Conservation (phyloP, 2,329 filamentous ascomycete species). For the Lithohypha guttulata region DNA sequence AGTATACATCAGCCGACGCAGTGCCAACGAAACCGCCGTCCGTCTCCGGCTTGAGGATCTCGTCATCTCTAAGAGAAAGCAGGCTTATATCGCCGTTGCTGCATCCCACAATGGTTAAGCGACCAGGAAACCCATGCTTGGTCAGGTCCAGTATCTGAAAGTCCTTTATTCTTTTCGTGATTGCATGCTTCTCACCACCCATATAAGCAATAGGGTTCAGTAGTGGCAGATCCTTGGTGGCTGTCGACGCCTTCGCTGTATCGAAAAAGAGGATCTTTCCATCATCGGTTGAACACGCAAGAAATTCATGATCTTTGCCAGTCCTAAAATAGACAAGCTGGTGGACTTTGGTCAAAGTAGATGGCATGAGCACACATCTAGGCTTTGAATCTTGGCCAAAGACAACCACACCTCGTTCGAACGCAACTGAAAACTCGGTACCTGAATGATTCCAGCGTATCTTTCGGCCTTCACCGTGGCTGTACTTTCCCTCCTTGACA, state of each 20-base stretch:
- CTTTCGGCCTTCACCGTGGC: conserved; percentile 68
- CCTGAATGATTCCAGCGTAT: conserved; percentile 69
- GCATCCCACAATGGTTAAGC: conserved; percentile 60
- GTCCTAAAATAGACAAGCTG: conserved; percentile 60
- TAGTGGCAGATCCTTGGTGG: conserved; percentile 42
- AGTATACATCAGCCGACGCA: conserved; percentile 55
- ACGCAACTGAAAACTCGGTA: conserved; percentile 79
- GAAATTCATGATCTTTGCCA: conserved; percentile 38
- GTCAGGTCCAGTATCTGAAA: conserved; percentile 49
- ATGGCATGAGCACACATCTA: conserved; percentile 60
- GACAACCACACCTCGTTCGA: conserved; percentile 73
- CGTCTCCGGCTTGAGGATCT: conserved; percentile 21
- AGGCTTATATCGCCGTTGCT: conserved; percentile 79
- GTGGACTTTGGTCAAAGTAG: conserved; percentile 68
- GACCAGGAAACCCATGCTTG: conserved; percentile 26
- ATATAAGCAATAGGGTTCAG: conserved; percentile 64
- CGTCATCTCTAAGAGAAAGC: conserved; percentile 49
- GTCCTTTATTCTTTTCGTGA: conserved; percentile 73
- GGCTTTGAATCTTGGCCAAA: conserved; percentile 73
- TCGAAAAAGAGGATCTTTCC: conserved; percentile 77
- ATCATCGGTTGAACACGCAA: conserved; percentile 81
- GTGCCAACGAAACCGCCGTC: conserved; percentile 12
- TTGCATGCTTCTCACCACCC: conserved; percentile 59
- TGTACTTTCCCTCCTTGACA: conserved; percentile 64
- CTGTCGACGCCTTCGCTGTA: conserved; percentile 38